These are phyloP conservation scores for Aspergillus coremiiformis DNA, from an alignment of 495 filamentous ascomycete genomes.

Conservation along the genomic window DNA sequence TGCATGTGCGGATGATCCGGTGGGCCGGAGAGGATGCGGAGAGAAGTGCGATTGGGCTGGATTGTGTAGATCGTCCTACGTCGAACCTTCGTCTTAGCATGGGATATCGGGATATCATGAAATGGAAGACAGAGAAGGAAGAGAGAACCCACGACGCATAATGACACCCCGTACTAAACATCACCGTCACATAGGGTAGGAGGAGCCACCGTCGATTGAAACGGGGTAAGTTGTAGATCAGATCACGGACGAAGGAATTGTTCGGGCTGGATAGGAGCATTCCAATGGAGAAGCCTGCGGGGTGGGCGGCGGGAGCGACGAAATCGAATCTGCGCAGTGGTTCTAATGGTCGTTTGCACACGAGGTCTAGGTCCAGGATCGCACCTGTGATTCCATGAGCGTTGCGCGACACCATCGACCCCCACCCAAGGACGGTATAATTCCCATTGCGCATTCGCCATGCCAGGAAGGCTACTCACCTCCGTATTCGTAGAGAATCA, in stretches of 20 bases:
- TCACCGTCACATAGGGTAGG: slow-evolving; percentile 6
- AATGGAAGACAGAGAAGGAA: neutral
- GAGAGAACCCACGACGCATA: slow-evolving; percentile 6
- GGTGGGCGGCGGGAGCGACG: slow-evolving; percentile 8
- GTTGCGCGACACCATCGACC: neutral
- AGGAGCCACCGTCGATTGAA: slow-evolving; percentile 9
- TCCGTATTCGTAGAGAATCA: slow-evolving; percentile 6
- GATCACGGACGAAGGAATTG: slow-evolving; percentile 3
- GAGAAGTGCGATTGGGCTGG: slow-evolving; percentile 19
- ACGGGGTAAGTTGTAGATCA: neutral
- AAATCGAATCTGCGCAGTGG: slow-evolving; percentile 7
- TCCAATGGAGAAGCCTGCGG: slow-evolving; percentile 7
- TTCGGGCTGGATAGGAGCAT: slow-evolving; percentile 7
- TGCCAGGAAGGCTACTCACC: too few relatives aligned
- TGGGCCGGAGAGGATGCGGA: slow-evolving; percentile 33
- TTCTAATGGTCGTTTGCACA: slow-evolving; percentile 3
- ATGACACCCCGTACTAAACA: slow-evolving; percentile 9
- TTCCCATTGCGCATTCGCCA: too few relatives aligned
- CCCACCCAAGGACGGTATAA: too few relatives aligned
- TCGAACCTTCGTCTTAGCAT: neutral
- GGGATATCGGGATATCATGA: too few relatives aligned
- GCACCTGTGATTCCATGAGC: neutral
- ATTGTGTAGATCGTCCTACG: slow-evolving; percentile 26
- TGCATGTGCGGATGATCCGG: slow-evolving; percentile 22
- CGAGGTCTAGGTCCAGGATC: slow-evolving; percentile 8